phyloP scores from a whole-genome alignment of 805 yeast genomes.

The Candida khao-thaluensis region DNA sequence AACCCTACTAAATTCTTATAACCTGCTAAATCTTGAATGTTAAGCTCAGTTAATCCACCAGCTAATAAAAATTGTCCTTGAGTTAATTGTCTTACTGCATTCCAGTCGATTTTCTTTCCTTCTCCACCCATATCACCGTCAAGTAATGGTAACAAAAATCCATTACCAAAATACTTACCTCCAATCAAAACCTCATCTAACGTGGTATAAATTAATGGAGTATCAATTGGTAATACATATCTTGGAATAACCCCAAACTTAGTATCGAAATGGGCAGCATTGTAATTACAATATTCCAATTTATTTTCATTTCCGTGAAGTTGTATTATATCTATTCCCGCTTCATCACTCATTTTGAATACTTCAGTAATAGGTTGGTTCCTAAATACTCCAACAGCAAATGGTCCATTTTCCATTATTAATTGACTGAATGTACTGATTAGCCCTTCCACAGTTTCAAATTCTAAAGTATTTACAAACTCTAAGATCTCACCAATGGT shows the following conservation, averaged over 20 bases:
- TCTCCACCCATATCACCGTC: slow-evolving; percentile 94
- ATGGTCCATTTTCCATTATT: slow-evolving; percentile 53
- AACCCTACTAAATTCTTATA: slow-evolving; percentile 74
- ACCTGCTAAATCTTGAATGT: slow-evolving; percentile 55
- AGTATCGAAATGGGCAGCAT: slow-evolving; percentile 23
- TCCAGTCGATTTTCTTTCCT: slow-evolving; percentile 81
- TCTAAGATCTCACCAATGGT: slow-evolving; percentile 20
- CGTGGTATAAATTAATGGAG: slow-evolving; percentile 29
- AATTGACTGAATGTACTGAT: slow-evolving; percentile 23
- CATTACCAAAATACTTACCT: slow-evolving; percentile 18
- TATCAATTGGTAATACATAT: slow-evolving; percentile 58
- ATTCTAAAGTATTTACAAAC: slow-evolving; percentile 15
- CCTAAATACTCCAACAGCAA: slow-evolving; percentile 84
- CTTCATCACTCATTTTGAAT: slow-evolving; percentile 35
- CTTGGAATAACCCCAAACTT: slow-evolving; percentile 69
- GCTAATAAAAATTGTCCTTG: slow-evolving; percentile 64
- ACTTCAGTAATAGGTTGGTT: slow-evolving; percentile 75
- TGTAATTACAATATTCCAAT: slow-evolving; percentile 51
- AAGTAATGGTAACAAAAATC: slow-evolving; percentile 59
- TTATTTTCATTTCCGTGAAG: slow-evolving; percentile 69
- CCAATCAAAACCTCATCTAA: slow-evolving; percentile 17
- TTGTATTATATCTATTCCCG: slow-evolving; percentile 75
- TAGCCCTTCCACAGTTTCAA: slow-evolving; percentile 24
- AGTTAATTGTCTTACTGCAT: slow-evolving; percentile 31
- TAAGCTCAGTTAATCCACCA: slow-evolving; percentile 83